Conservation (phyloP, 768 basidiomycete genomes). For the Pisolithus tinctorius region DNA sequence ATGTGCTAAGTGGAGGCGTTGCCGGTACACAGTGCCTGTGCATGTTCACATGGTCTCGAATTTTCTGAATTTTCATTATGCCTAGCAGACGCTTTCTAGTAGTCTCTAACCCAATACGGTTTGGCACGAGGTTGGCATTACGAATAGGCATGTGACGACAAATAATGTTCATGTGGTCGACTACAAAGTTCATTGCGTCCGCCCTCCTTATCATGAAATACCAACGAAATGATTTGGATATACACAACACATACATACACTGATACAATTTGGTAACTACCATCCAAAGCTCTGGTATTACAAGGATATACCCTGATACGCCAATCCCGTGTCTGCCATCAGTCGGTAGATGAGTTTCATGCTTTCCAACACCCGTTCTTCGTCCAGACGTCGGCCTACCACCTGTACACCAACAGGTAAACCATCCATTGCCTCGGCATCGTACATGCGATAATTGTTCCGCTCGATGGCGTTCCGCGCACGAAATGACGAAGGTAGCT, state of each 20-base stretch:
- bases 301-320: slow-evolving; percentile 21
- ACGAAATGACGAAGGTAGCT: slow-evolving; percentile 16
- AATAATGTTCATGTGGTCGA: too few species aligned
- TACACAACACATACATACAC: background rate
- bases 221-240: too few species aligned
- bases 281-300: background rate
- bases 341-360: slow-evolving; percentile 35
- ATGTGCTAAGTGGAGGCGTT: too few species aligned
- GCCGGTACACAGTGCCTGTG: too few species aligned
- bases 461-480: slow-evolving; percentile 33
- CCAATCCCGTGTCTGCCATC: slow-evolving; percentile 16
- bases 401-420: slow-evolving; percentile 41
- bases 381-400: slow-evolving; percentile 36
- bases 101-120: too few species aligned
- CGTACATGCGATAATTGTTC: slow-evolving; percentile 36
- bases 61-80: too few species aligned
- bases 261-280: background rate
- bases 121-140: too few species aligned
- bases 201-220: background rate
- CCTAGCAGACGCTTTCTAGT: too few species aligned
- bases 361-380: slow-evolving; percentile 42
- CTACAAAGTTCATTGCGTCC: background rate
- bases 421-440: slow-evolving; percentile 35
- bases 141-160: too few species aligned
- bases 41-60: too few species aligned